A percentile compares a stretch with the other conserved stretches of the same genome.
These are phyloP conservation scores for Penicillium sp. DNA, from an alignment of 2,329 filamentous ascomycete genomes.

Conservation along the genomic window DNA sequence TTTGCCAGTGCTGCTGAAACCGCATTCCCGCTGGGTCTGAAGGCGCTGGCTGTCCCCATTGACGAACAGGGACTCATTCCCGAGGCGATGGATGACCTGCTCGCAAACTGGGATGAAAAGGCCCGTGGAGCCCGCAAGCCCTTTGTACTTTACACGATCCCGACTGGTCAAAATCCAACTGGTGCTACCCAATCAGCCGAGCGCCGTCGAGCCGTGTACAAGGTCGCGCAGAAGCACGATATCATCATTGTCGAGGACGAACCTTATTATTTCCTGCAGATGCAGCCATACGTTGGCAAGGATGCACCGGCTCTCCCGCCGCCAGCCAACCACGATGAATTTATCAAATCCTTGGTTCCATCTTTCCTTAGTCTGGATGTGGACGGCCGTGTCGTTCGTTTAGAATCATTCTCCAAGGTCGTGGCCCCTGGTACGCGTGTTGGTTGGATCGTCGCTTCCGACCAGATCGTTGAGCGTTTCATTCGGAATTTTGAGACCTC, in stretches of 20 bases:
- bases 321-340: constrained; percentile 69
- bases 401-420: constrained; percentile 95
- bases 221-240: constrained; percentile 80
- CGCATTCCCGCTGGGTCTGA: constrained; percentile 65
- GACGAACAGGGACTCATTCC: constrained; percentile 69
- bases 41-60: constrained; percentile 65
- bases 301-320: constrained; percentile 57
- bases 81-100: constrained; percentile 63
- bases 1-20: constrained; percentile 78
- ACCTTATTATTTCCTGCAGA: constrained; percentile 91
- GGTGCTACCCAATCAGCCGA: constrained; percentile 76
- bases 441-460: constrained; percentile 88
- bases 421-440: constrained; percentile 78
- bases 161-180: constrained; percentile 88
- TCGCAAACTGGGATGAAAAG: constrained; percentile 67
- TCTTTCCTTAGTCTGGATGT: constrained; percentile 78
- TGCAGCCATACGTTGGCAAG: constrained; percentile 70
- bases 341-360: constrained; percentile 73
- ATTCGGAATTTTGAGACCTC: constrained; percentile 80
- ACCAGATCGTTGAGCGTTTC: constrained; percentile 82
- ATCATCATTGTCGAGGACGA: constrained; percentile 89
- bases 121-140: constrained; percentile 65
- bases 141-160: constrained; percentile 70
- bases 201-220: constrained; percentile 74
- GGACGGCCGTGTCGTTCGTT: constrained; percentile 84